These are phyloP conservation scores for Haberlea rhodopensis DNA, from an alignment of 257 asterid species.

Conservation along the genomic window DNA sequence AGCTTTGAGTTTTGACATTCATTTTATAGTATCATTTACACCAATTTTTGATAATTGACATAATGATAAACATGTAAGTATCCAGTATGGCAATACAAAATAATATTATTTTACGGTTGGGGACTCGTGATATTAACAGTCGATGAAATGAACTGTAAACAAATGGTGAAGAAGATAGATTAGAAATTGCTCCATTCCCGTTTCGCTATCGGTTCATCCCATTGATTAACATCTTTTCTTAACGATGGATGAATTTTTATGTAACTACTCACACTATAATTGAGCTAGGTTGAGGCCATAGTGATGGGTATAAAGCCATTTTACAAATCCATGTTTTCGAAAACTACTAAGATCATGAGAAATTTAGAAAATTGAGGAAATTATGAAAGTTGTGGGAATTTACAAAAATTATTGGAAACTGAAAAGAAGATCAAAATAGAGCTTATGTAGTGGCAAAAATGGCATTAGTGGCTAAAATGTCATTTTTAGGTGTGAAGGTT, in stretches of 20 bases:
- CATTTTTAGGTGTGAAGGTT: not conserved
- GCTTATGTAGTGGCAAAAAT: not conserved
- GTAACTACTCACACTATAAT: not conserved
- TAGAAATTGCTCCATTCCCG: constrained; percentile 7
- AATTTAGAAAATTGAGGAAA: not conserved
- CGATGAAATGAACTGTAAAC: constrained; percentile 18
- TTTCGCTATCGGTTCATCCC: not conserved
- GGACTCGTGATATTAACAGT: not conserved
- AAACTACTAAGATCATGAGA: not conserved
- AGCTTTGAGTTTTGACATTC: constrained; percentile 4
- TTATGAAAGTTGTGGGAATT: not conserved
- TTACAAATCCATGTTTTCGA: not conserved
- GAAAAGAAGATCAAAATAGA: not conserved
- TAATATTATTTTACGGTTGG: not conserved
- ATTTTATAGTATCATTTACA: not conserved
- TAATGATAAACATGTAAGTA: no score
- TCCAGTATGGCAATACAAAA: constrained; percentile 3
- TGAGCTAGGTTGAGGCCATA: not conserved
- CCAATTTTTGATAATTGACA: not conserved
- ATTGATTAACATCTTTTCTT: not conserved
- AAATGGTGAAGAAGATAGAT: constrained; percentile 21
- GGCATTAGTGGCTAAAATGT: not conserved
- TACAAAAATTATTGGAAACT: not conserved
- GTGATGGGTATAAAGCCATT: not conserved
- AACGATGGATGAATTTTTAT: not conserved